phyloP scores from a whole-genome alignment of 1,284 basidiomycete species.

The Sanguinoderma infundibulare region DNA sequence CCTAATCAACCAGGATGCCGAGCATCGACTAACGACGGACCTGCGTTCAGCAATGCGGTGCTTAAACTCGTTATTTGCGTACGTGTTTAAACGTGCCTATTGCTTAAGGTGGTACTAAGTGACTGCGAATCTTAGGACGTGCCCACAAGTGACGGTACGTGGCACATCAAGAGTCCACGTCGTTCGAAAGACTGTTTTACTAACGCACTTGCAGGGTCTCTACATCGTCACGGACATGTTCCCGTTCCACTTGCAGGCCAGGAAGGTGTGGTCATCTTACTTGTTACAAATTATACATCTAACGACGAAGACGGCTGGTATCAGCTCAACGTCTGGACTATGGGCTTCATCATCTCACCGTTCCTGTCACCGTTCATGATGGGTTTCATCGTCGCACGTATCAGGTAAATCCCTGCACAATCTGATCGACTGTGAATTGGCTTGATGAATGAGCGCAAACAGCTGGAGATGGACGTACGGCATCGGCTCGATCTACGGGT shows the following conservation, averaged over 20 bases:
- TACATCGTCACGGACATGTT: conserved; percentile 72
- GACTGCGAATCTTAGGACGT: conserved; percentile 46
- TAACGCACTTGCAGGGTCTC: conserved; percentile 50
- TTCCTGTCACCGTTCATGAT: conserved; percentile 73
- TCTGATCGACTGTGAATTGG: not conserved
- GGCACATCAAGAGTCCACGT: conserved; percentile 5
- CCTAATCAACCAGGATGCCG: not conserved
- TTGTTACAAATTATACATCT: not conserved
- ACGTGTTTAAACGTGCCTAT: conserved; percentile 10
- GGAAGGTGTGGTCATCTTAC: conserved; percentile 49
- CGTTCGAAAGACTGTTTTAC: not conserved
- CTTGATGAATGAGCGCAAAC: not conserved
- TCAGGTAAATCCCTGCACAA: conserved; percentile 38
- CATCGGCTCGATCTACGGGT: conserved; percentile 63
- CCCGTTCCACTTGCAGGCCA: conserved; percentile 77
- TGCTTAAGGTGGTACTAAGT: not conserved
- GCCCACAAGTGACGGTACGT: conserved; percentile 71
- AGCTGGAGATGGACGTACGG: conserved; percentile 79
- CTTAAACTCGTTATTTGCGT: conserved; percentile 73
- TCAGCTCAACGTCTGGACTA: conserved; percentile 73
- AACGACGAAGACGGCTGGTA: not conserved
- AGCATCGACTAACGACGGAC: not conserved
- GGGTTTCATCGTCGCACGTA: conserved; percentile 68
- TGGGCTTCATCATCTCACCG: conserved; percentile 69
- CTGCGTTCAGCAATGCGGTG: conserved; percentile 65